phyloP scores from a whole-genome alignment of 1,284 basidiomycete genomes.

The Irpex rosettiformis region DNA sequence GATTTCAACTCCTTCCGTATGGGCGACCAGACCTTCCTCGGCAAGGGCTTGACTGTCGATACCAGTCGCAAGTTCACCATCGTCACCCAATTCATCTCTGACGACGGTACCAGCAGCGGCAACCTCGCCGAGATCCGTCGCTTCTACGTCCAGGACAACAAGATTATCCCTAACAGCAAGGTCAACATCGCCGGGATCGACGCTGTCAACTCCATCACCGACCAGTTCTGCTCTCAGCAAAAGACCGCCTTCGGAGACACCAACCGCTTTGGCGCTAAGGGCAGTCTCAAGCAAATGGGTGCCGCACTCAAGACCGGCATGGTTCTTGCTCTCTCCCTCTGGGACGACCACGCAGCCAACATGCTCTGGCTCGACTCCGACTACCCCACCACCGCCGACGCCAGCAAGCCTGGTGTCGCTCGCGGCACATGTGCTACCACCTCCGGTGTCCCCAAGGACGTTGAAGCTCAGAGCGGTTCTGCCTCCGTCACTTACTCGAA shows the following conservation, averaged over 20 bases:
- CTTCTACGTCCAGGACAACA: constrained; percentile 49
- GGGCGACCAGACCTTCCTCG: constrained; percentile 47
- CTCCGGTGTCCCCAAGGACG: constrained; percentile 42
- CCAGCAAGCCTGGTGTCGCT: constrained; percentile 43
- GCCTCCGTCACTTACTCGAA: constrained; percentile 51
- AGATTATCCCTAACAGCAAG: constrained; percentile 48
- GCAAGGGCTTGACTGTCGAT: constrained; percentile 42
- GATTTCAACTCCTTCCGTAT: constrained; percentile 56
- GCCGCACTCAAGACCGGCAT: constrained; percentile 42
- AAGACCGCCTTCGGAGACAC: constrained; percentile 37
- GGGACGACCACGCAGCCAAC: constrained; percentile 53
- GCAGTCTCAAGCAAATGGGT: constrained; percentile 41
- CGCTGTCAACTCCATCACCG: constrained; percentile 35
- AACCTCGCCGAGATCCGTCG: constrained; percentile 48
- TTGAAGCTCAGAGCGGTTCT: constrained; percentile 39
- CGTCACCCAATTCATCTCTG: constrained; percentile 48
- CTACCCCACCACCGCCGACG: constrained; percentile 43
- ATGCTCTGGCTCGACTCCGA: constrained; percentile 62
- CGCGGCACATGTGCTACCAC: constrained; percentile 50
- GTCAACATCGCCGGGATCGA: constrained; percentile 39
- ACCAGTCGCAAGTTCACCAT: constrained; percentile 40
- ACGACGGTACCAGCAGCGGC: constrained; percentile 41
- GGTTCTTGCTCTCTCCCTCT: constrained; percentile 52
- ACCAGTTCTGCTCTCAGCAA: constrained; percentile 35
- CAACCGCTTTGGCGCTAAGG: constrained; percentile 31